A percentile compares a stretch with the other conserved stretches of the same genome.
phyloP scores from a whole-genome alignment of 352 stramenopile genomes.

The Globisporangium cystogenes region DNA sequence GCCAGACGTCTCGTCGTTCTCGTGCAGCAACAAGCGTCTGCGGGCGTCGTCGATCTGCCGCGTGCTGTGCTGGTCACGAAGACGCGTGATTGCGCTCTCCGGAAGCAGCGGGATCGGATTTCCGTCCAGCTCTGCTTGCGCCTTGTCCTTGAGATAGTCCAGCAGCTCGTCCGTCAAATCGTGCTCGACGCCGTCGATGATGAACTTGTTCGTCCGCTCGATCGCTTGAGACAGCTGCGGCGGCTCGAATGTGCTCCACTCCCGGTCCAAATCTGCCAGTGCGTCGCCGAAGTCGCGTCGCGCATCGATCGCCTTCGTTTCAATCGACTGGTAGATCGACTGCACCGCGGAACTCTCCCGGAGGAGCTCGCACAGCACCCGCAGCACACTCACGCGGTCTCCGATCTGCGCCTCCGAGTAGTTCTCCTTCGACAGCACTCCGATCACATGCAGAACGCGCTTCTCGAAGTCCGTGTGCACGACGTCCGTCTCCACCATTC shows the following conservation, averaged over 20 bases:
- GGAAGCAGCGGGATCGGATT: constrained; percentile 39
- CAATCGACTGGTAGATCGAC: constrained; percentile 54
- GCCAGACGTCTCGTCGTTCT: constrained; percentile 22
- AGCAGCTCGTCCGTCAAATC: constrained; percentile 71
- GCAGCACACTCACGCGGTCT: constrained; percentile 55
- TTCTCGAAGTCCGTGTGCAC: constrained; percentile 66
- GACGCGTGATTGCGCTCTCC: constrained; percentile 24
- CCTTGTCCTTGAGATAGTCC: constrained; percentile 58
- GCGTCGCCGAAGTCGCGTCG: constrained; percentile 46
- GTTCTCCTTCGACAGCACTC: constrained; percentile 64
- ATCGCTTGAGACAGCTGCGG: constrained; percentile 35
- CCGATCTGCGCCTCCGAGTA: constrained; percentile 43
- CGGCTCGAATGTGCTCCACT: constrained; percentile 55
- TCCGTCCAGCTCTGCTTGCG: constrained; percentile 52
- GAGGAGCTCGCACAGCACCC: constrained; percentile 64
- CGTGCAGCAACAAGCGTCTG: constrained; percentile 1
- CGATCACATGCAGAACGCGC: constrained; percentile 44
- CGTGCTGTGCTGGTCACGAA: constrained; percentile 11
- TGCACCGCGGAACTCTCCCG: constrained; percentile 45
- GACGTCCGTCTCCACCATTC: constrained; percentile 24
- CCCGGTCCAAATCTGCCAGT: constrained; percentile 48
- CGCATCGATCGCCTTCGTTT: constrained; percentile 56
- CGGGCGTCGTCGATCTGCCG: constrained; percentile 7
- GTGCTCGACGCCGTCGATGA: constrained; percentile 65
- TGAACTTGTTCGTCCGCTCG: constrained; percentile 59